These are phyloP conservation scores for Tetracladium marchalianum DNA, from an alignment of 495 filamentous ascomycete species.

Conservation along the genomic window DNA sequence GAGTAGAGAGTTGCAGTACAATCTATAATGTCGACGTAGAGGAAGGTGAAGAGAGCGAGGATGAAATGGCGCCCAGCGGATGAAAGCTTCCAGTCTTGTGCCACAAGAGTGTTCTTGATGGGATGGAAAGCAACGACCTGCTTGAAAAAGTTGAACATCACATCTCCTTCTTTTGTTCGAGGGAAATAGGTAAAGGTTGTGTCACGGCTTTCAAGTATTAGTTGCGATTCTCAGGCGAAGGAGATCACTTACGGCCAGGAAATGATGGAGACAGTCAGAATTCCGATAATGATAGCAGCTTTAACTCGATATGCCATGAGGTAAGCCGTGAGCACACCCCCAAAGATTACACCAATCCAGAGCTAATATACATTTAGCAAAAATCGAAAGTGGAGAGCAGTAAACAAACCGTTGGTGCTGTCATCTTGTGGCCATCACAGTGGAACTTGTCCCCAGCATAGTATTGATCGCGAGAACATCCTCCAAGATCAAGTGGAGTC, in stretches of 20 bases:
- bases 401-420: slow-evolving; percentile 46
- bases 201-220: slow-evolving; percentile 33
- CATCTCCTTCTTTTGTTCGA: slow-evolving; percentile 50
- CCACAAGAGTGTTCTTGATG: slow-evolving; percentile 53
- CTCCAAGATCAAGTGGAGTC: slow-evolving; percentile 61
- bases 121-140: slow-evolving; percentile 70
- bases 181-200: slow-evolving; percentile 75
- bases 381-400: background rate
- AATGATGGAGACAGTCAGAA: slow-evolving; percentile 67
- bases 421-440: slow-evolving; percentile 46
- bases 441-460: slow-evolving; percentile 24
- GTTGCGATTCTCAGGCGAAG: background rate
- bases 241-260: slow-evolving; percentile 56
- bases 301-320: slow-evolving; percentile 77
- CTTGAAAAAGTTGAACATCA: slow-evolving; percentile 67
- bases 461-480: slow-evolving; percentile 38
- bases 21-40: slow-evolving; percentile 76
- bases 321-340: slow-evolving; percentile 65
- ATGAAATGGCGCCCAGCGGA: slow-evolving; percentile 52
- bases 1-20: slow-evolving; percentile 61
- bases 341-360: slow-evolving; percentile 73
- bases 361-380: slow-evolving; percentile 24
- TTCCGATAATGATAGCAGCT: slow-evolving; percentile 74
- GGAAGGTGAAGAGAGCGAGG: slow-evolving; percentile 71
- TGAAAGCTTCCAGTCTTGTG: slow-evolving; percentile 57